A percentile compares a stretch with the other conserved stretches of the same genome.
These are phyloP conservation scores for Cairneyella variabilis DNA, from an alignment of 495 filamentous ascomycete species.

Conservation along the genomic window DNA sequence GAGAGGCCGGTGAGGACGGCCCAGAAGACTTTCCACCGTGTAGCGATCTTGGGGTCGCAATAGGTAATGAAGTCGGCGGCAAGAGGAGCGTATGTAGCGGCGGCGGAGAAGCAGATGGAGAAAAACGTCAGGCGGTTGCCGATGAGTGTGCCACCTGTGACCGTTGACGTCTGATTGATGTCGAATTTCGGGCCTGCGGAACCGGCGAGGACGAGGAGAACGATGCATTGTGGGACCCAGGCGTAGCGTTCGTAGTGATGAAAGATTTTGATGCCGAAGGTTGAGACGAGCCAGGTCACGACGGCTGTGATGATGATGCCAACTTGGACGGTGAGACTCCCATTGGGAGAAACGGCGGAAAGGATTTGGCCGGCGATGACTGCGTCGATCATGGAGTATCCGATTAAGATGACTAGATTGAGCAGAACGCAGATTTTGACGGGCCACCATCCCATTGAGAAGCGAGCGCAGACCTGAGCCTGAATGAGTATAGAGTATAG, in stretches of 20 bases:
- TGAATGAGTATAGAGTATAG: neutral
- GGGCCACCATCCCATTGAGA: conserved; percentile 79
- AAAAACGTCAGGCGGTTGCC: conserved; percentile 67
- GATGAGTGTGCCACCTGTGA: conserved; percentile 46
- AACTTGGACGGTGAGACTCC: conserved; percentile 60
- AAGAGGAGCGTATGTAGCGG: conserved; percentile 51
- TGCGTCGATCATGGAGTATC: conserved; percentile 66
- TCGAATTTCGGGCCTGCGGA: conserved; percentile 64
- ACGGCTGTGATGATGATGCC: conserved; percentile 69
- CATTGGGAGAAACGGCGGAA: conserved; percentile 61
- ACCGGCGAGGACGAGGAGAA: conserved; percentile 63
- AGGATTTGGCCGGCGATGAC: conserved; percentile 74
- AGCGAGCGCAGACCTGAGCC: conserved; percentile 59
- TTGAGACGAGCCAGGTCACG: conserved; percentile 63
- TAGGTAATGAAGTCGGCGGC: conserved; percentile 57
- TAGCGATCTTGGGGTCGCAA: conserved; percentile 40
- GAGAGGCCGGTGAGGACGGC: conserved; percentile 30
- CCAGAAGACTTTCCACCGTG: conserved; percentile 29
- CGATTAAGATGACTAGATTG: conserved; percentile 68
- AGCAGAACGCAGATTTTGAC: conserved; percentile 68
- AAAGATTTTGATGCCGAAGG: conserved; percentile 70
- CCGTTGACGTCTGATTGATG: conserved; percentile 43
- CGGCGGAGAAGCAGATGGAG: conserved; percentile 59
- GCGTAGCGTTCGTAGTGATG: conserved; percentile 71
- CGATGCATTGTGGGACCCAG: conserved; percentile 63